phyloP scores from a whole-genome alignment of 2,329 filamentous ascomycete species.

The Fusarium sp. region DNA sequence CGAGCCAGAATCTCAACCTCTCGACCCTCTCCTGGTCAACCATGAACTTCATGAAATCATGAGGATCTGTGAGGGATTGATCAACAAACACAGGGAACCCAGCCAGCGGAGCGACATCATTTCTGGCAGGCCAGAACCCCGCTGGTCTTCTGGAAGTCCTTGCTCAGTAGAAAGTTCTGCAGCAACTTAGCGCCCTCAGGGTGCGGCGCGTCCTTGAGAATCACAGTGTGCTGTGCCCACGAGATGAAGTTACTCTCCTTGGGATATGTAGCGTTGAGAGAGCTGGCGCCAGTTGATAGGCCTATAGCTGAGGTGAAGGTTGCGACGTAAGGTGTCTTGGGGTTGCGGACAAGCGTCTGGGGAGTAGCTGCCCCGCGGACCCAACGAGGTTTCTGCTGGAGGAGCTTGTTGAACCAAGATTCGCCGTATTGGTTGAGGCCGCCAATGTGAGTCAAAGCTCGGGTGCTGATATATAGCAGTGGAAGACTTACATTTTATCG shows the following conservation, averaged over 20 bases:
- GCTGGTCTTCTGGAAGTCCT: not conserved
- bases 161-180: not conserved
- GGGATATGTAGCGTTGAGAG: not conserved
- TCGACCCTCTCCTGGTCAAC: not conserved
- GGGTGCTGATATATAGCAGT: not conserved
- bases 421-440: not conserved
- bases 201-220: not conserved
- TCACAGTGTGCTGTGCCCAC: not conserved
- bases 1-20: not conserved
- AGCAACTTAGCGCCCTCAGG: not conserved
- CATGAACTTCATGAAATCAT: not conserved
- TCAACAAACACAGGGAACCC: not conserved
- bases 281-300: not conserved
- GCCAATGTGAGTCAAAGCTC: not conserved
- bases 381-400: not conserved
- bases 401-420: not conserved
- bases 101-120: not conserved
- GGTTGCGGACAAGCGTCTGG: not conserved
- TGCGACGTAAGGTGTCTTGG: not conserved
- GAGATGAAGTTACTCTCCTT: not conserved
- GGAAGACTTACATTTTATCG: not conserved
- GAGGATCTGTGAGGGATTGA: rapidly evolving
- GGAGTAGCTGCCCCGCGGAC: not conserved
- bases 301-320: not conserved
- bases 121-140: not conserved